These are phyloP conservation scores for Bothriochloa decipiens DNA, from an alignment of 176 grass and related monocot species.

Conservation along the genomic window DNA sequence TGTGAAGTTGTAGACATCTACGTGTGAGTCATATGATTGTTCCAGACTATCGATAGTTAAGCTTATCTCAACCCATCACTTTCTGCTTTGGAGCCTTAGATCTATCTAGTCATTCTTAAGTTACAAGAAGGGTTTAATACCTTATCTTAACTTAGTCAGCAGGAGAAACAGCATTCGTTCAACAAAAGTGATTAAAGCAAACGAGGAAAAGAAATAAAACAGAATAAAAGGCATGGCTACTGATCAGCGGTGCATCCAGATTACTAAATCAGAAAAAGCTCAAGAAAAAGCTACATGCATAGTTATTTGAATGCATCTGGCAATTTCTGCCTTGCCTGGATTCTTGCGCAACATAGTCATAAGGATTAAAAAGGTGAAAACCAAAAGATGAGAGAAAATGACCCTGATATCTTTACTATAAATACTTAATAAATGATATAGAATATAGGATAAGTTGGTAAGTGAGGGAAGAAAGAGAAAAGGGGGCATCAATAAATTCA, in stretches of 20 bases:
- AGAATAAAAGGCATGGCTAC: neutral
- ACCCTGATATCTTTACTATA: neutral
- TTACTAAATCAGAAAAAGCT: slow-evolving; percentile 1
- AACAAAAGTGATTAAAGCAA: slow-evolving; percentile 26
- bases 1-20: slow-evolving; percentile 48
- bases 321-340: slow-evolving; percentile 15
- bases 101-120: slow-evolving; percentile 39
- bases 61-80: slow-evolving; percentile 41
- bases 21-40: slow-evolving; percentile 41
- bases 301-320: slow-evolving; percentile 30
- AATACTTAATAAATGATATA: neutral
- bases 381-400: neutral
- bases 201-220: neutral
- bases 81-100: slow-evolving; percentile 42
- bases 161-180: neutral
- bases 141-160: slow-evolving; percentile 35
- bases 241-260: slow-evolving; percentile 25
- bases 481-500: neutral
- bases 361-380: slow-evolving; percentile 13
- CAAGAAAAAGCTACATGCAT: neutral
- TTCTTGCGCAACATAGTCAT: slow-evolving; percentile 3
- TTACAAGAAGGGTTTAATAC: slow-evolving; percentile 34
- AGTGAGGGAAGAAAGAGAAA: neutral
- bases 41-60: slow-evolving; percentile 45
- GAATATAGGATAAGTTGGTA: neutral